Percentiles rank a stretch among this genome's conserved stretches.
These are phyloP conservation scores for Ceratocystis albifundus DNA, from an alignment of 2,329 filamentous ascomycete species.

Conservation along the genomic window DNA sequence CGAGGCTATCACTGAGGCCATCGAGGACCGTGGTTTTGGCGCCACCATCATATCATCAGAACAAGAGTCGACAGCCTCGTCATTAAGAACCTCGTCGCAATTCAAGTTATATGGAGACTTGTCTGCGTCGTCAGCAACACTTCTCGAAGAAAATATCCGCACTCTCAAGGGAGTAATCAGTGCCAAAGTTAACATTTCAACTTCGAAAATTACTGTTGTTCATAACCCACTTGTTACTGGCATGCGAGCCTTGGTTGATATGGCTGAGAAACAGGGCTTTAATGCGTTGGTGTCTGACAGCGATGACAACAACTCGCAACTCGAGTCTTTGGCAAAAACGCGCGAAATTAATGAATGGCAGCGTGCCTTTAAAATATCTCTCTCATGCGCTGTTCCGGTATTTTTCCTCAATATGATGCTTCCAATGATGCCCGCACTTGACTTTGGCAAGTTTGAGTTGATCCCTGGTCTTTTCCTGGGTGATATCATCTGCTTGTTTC, in stretches of 20 bases:
- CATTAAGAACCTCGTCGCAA: conserved; percentile 51
- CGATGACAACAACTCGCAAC: conserved; percentile 91
- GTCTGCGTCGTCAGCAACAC: conserved; percentile 58
- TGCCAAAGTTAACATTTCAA: conserved; percentile 62
- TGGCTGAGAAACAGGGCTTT: conserved; percentile 68
- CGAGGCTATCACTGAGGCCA: conserved; percentile 65
- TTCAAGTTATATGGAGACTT: conserved; percentile 75
- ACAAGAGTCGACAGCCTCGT: conserved; percentile 42
- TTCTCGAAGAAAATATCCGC: conserved; percentile 57
- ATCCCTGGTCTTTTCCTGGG: conserved; percentile 74
- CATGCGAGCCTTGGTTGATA: conserved; percentile 69
- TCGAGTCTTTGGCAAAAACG: conserved; percentile 92
- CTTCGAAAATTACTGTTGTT: conserved; percentile 59
- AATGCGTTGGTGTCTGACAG: conserved; percentile 84
- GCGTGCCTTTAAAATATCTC: conserved; percentile 63
- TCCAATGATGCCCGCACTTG: conserved; percentile 69
- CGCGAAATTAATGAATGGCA: conserved; percentile 93
- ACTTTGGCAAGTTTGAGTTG: conserved; percentile 60
- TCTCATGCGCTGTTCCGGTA: conserved; percentile 77
- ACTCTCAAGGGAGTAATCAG: conserved; percentile 59
- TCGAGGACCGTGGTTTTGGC: conserved; percentile 85
- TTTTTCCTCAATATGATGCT: conserved; percentile 88
- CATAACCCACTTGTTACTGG: conserved; percentile 64
- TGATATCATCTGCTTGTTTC: conserved; percentile 67
- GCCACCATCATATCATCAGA: conserved; percentile 70